Evolutionary conservation across 2,329 filamentous ascomycete species (phyloP).

Genomic region (Sporothrix phasma): DNA sequence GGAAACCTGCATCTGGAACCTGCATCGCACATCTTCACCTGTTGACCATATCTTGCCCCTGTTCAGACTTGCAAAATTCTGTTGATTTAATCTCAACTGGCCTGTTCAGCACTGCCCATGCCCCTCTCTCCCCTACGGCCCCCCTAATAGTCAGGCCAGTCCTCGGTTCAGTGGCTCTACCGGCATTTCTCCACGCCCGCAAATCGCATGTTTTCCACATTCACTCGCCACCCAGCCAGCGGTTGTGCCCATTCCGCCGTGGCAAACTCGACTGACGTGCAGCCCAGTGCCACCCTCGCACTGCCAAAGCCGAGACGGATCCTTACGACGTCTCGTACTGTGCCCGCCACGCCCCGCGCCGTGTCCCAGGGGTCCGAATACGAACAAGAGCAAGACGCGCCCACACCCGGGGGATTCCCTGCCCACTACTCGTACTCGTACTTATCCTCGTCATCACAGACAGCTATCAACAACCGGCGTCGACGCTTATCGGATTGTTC

Average conservation of each 20-base stretch:
- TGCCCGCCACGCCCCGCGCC: not conserved
- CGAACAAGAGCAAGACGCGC: slow-evolving; percentile 6
- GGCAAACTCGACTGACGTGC: not conserved
- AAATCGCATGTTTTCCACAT: slow-evolving; percentile 7
- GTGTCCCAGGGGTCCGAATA: slow-evolving; percentile 4
- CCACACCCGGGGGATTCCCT: too few relatives aligned
- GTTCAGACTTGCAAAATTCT: slow-evolving; percentile 1
- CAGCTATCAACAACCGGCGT: not conserved
- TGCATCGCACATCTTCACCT: not conserved
- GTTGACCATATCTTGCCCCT: not conserved
- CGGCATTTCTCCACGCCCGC: slow-evolving; percentile 6
- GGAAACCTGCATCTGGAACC: not conserved
- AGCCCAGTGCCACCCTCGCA: not conserved
- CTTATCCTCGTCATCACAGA: not conserved
- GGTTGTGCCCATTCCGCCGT: not conserved
- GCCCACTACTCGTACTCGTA: too few relatives aligned
- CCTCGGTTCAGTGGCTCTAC: slow-evolving; percentile 3
- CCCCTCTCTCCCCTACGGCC: not conserved
- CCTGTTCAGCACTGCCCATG: not conserved
- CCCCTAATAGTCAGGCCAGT: slow-evolving; percentile 14
- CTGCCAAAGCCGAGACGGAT: not conserved
- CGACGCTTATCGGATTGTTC: not conserved
- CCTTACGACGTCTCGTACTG: too few relatives aligned
- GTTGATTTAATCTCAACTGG: slow-evolving; percentile 7
- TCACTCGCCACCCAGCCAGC: slow-evolving; percentile 8